Base-by-base conservation (phyloP, 148 eudicot species). In the Salicornia ramosissima region DNA sequence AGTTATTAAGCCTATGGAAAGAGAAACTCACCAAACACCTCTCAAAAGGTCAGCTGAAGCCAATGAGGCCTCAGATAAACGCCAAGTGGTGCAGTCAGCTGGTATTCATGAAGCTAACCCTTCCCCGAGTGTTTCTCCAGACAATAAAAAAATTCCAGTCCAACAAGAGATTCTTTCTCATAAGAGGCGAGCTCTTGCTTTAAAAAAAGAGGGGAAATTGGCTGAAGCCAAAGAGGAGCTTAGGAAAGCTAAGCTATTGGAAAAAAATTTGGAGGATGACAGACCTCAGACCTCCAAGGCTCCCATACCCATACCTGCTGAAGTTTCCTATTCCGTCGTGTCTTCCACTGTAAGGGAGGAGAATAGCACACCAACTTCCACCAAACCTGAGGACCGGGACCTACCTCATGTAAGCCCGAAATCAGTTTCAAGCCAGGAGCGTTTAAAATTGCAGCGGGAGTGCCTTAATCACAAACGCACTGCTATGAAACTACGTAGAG, bases 201-300 rank as follows among this genome's bases (percentile, higher is more conserved):
- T 90, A 51, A 94, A 90, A 80, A 84, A 86, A 80, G 96, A 88
- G 59, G 97, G 98, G 59, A 94, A 86, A 71, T 34, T 94, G 69
- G 86, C 79, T 11, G 98, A 93, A 82, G 98, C 96, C 22, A 84
- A 84, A 76, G 96, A 86, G 29, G 98, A 90, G 67, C 90, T 90
- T 67, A 68, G 84, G 75, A 81, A 80, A 79, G 96, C 96, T 29
- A 93, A 93, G 83, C 79, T 85, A 62, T 76, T 93, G 69, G 96
- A 88, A 70, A 93, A 74, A 75, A 75, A 54, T 60, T 65, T 78
- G 57, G 86, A 77, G 77, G 96, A 83, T 14, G 68, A 71, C 16
- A 77, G 69, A 45, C 45, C 84, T 28, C 69, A 77, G 26, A 72
- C 68, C 45, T 57, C 65, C 33, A 62, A 76, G 55, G 81, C 60